A percentile compares a stretch with the other conserved stretches of the same genome.
phyloP scores from a whole-genome alignment of 2,329 filamentous ascomycete species.

The Chlorencoelia australis region DNA sequence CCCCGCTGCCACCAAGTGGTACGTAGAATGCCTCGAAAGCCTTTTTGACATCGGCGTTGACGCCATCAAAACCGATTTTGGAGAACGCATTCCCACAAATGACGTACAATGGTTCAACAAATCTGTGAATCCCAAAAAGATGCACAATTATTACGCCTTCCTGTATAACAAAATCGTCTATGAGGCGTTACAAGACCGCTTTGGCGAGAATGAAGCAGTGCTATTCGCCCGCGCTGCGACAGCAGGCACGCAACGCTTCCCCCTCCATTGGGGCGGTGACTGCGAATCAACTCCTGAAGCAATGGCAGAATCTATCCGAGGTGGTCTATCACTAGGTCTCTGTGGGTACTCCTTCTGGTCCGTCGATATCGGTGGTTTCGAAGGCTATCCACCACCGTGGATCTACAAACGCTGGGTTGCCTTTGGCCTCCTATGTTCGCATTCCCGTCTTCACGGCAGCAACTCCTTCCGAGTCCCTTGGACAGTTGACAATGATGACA shows the following conservation, averaged over 20 bases:
- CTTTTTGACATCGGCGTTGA: slow-evolving; percentile 51
- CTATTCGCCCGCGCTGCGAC: slow-evolving; percentile 50
- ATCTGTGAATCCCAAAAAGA: slow-evolving; percentile 39
- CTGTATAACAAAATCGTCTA: slow-evolving; percentile 52
- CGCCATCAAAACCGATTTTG: slow-evolving; percentile 54
- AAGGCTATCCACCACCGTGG: slow-evolving; percentile 45
- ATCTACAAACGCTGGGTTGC: slow-evolving; percentile 57
- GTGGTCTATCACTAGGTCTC: slow-evolving; percentile 45
- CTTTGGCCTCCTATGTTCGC: slow-evolving; percentile 50
- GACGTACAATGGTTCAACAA: slow-evolving; percentile 45
- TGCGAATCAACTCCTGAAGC: slow-evolving; percentile 53
- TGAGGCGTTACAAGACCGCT: slow-evolving; percentile 38
- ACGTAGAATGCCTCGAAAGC: slow-evolving; percentile 37
- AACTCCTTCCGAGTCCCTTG: slow-evolving; percentile 53
- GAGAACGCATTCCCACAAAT: slow-evolving; percentile 47
- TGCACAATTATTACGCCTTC: slow-evolving; percentile 56
- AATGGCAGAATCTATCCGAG: slow-evolving; percentile 51
- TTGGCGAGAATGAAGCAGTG: slow-evolving; percentile 41
- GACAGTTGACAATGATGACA: slow-evolving; percentile 47
- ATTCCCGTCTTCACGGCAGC: slow-evolving; percentile 49
- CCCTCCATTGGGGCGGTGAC: slow-evolving; percentile 52
- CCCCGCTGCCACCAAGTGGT: slow-evolving; percentile 47
- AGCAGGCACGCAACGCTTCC: slow-evolving; percentile 48
- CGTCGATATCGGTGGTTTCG: slow-evolving; percentile 53
- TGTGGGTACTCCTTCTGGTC: slow-evolving; percentile 52